These are phyloP conservation scores for Hansenula sp. DNA, from an alignment of 1,139 yeast species.

Conservation along the genomic window DNA sequence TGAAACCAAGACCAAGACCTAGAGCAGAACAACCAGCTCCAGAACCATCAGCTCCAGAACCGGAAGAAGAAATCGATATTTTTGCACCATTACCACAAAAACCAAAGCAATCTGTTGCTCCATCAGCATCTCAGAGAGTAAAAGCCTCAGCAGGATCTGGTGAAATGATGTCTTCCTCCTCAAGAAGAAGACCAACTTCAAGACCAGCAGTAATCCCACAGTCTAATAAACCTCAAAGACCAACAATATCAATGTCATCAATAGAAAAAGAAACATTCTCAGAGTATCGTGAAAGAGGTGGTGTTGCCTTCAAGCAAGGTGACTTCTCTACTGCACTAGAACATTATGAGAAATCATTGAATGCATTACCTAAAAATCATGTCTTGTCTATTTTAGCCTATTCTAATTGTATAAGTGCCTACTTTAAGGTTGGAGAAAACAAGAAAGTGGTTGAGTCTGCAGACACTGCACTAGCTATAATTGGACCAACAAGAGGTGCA, in stretches of 20 bases:
- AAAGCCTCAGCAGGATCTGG: constrained; percentile 3
- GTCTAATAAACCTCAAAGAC: constrained; percentile 16
- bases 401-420: constrained; percentile 74
- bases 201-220: constrained; percentile 6
- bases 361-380: constrained; percentile 61
- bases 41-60: constrained; percentile 2
- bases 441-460: constrained; percentile 54
- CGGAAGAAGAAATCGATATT: constrained; percentile 15
- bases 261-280: constrained; percentile 43
- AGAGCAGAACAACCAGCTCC: constrained; percentile 6
- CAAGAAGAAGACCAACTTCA: constrained; percentile 12
- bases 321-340: constrained; percentile 68
- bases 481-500: constrained; percentile 38
- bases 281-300: constrained; percentile 57
- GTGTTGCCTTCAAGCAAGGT: constrained; percentile 68
- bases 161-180: constrained; percentile 14
- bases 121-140: constrained; percentile 3
- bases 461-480: constrained; percentile 51
- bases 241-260: constrained; percentile 26
- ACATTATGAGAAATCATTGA: constrained; percentile 57
- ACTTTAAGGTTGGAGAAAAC: constrained; percentile 70
- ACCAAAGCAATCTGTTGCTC: constrained; percentile 8
- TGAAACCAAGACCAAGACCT: constrained; percentile 7
- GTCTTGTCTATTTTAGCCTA: constrained; percentile 61
- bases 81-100: constrained; percentile 18